Conservation (phyloP, 768 basidiomycete species). For the Tremella mesenterica region DNA sequence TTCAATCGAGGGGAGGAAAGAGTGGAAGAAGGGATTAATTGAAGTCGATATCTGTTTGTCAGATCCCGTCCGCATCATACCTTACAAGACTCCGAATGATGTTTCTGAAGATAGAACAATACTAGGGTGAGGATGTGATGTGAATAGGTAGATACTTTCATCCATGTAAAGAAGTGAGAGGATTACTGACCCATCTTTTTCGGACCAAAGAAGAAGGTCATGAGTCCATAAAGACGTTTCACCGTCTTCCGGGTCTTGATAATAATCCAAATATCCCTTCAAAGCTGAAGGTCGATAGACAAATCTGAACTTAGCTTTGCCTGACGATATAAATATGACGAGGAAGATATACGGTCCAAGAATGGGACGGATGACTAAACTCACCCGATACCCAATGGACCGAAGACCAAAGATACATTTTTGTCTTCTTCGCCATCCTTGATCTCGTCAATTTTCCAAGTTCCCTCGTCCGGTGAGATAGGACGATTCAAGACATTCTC, state of each 20-base stretch:
- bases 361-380: too few relatives aligned
- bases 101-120: too few relatives aligned
- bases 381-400: too few relatives aligned
- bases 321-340: not conserved
- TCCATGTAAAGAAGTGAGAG: too few relatives aligned
- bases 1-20: not conserved
- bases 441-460: not conserved
- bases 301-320: not conserved
- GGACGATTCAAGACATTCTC: not conserved
- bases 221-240: not conserved
- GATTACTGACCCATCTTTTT: too few relatives aligned
- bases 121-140: too few relatives aligned
- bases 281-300: not conserved
- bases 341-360: too few relatives aligned
- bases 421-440: too few relatives aligned
- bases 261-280: not conserved
- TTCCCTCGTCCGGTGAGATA: not conserved
- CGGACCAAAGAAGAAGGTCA: not conserved
- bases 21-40: not conserved
- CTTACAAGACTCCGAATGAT: too few relatives aligned
- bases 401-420: too few relatives aligned
- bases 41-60: not conserved
- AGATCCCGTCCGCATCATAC: too few relatives aligned
- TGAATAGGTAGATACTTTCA: too few relatives aligned
- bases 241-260: not conserved